Evolutionary conservation across 495 filamentous ascomycete species (phyloP), one percentile per base, ranked within the genome.

Genomic region (Ramalina intermedia): DNA sequence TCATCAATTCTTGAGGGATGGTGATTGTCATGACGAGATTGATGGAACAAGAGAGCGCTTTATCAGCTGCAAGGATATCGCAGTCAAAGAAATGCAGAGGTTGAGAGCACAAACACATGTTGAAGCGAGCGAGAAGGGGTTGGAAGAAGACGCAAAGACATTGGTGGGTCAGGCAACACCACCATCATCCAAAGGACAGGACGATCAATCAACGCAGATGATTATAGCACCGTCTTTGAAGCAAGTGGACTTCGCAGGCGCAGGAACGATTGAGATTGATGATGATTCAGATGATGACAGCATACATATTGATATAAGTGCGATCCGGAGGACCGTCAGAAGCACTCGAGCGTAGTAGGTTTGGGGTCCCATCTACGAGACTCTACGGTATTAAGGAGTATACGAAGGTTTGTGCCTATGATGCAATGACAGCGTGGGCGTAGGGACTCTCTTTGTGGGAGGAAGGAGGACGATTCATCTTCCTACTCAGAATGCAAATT

Each of bases 1-100:
- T 2, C 87, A 90, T 61, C 84, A 91, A 59, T 85, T 93, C 49
- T 71, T 95, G 12, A 77, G 88, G 18, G 79, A 84, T 46, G 88
- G 87, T 18, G 80, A 89, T 51, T 95, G 88, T 63, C 69, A 66
- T 16, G 70, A 74, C 18, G 85, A 94, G 64, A 72, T 93, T 14
- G 66, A 72, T 12, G 78, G 76, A 24, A 82, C 87, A 39, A 77
- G 81, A 58, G 66, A 68, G 46, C 66, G 67, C n/a, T 69, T 75
- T 49, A 63, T 63, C 18, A 55, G 58, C n/a, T 56, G 73, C 23
- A 57, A 67, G 6, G 58, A 66, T n/a, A 54, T 69, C 16, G 62
- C 65, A 9, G 59, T 53, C 13, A 61, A 60, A 12, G 70, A 75
- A 56, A 65, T 70, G 1, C 52, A 61, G 21, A 66, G 60, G 23